These are phyloP conservation scores for Annona cherimola DNA, from an alignment of 164 flowering plant species.

Conservation along the genomic window DNA sequence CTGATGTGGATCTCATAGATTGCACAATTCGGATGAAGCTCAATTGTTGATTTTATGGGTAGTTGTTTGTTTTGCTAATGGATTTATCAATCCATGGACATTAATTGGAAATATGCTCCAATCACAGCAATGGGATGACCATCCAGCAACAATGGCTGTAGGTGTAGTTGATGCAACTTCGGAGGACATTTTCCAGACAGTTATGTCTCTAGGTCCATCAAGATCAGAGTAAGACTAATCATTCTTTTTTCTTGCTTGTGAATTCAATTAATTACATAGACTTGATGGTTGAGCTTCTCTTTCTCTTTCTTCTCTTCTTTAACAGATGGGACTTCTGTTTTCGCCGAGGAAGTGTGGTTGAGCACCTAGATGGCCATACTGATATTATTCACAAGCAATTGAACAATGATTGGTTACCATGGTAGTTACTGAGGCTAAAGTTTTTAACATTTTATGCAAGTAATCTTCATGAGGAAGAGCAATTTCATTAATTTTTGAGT, in stretches of 20 bases:
- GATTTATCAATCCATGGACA: neutral
- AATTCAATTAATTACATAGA: neutral
- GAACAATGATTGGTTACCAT: slow-evolving; percentile 69
- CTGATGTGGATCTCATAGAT: no score
- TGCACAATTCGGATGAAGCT: no score
- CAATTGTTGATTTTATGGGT: no score
- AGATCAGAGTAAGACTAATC: slow-evolving; percentile 74
- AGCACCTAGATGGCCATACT: slow-evolving; percentile 92
- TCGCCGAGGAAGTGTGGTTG: slow-evolving; percentile 62
- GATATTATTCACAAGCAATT: slow-evolving; percentile 73
- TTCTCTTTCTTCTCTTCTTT: slow-evolving; percentile 2
- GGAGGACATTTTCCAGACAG: slow-evolving; percentile 69
- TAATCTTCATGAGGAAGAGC: slow-evolving; percentile 1
- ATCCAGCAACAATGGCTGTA: slow-evolving; percentile 96
- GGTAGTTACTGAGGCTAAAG: slow-evolving; percentile 39
- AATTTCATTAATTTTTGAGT: neutral
- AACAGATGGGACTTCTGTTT: slow-evolving; percentile 96
- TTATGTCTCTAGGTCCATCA: slow-evolving; percentile 86
- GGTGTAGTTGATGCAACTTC: slow-evolving; percentile 83
- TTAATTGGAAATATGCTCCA: slow-evolving; percentile 16
- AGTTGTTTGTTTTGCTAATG: neutral
- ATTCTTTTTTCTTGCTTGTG: neutral
- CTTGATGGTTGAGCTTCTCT: neutral
- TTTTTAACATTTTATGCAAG: neutral
- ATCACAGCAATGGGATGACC: slow-evolving; percentile 70